Evolutionary conservation across 2,329 filamentous ascomycete species (phyloP), one percentile per base, ranked within the genome.

Genomic region (Aspergillus sp.): DNA sequence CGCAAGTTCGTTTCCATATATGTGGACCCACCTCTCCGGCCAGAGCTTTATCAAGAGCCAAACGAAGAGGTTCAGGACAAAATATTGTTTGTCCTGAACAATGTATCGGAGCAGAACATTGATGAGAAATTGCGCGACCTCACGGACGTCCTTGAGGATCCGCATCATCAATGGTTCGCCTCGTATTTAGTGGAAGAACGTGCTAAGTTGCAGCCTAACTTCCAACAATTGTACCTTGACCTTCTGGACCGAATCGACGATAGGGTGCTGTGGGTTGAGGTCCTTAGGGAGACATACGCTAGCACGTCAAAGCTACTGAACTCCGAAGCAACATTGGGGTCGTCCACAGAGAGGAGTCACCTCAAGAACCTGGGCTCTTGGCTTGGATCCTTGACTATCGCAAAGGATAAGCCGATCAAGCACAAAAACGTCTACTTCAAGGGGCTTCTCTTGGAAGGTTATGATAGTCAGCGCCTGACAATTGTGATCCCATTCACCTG

Each of bases 401-500:
- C 95, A 24, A 88, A 93, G 53, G 90, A 99, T 71, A 93, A 93
- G 70, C 95, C 95, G 0, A 96, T 99, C 77, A 93, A 93, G 70
- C 93, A 97, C 73, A 92, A 89, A 69, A 96, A 98, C 70, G 93
- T 99, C 60, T 96, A 93, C 2, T 98, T 99, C 82, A 96, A 96
- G 75, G 91, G 98, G 68, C 82, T 99, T 6, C 83, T 99, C 4
- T 88, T 97, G 45, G 95, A 99, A 75, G 95, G 91, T 1, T 93
- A 93, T 64, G 92, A 98, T 67, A 95, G 90, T 2, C 92, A 98
- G 73, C 87, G 95, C 49, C 82, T 99, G 31, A 85, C 96, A 40
- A 86, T 98, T 40, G 93, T 95, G 48, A 96, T 99, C 59, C 95
- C 95, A 0, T 99, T 99, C 73, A 95, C 96, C 53, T 99, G 95